Base-by-base conservation (phyloP, 176 grass and related monocot genomes). In the Phoenix roebelenii region DNA sequence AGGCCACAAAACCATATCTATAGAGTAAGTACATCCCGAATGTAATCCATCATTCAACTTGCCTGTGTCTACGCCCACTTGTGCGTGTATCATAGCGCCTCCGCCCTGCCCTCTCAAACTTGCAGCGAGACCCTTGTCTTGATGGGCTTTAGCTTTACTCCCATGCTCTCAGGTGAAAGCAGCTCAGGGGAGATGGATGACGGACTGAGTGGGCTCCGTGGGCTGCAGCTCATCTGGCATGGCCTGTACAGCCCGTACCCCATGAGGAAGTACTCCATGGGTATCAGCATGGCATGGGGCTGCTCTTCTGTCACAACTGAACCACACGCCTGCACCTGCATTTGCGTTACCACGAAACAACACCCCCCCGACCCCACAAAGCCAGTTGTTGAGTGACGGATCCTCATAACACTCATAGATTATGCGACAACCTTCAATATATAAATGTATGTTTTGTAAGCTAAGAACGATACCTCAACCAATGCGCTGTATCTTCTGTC, bases 101-200 rank as follows among this genome's bases (percentile, higher is more conserved):
- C 17, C 20, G 55, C 57, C 77, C 70, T 44, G 22, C 7, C 61
- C 9, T 60, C 3, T 83, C 87, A 98, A 52, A 91, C 79, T 75
- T 92, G 54, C 16, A 88, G 53, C 16, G 75, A 75, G 7, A 76
- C 71, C 23, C 93, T 63, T 0, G 87, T 98, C 58, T 92, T 97
- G 55, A 97, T 97, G 3, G 93, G 93, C 78, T 97, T 97, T 61
- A 97, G 81, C 74, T 92, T 97, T 49, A 97, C 69, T 69, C 93
- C 93, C 93, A 97, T 97, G 76, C 93, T 97, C 72, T 97, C 93
- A 0, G 93, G 93, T 5, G 93, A 97, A 18, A 97, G 84, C 55
- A 97, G 68, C 55, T 97, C 93, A 0, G 87, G 84, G 1, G 87
- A 88, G 71, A 97, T 97, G 64, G 87, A 97, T 50, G 81, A 77